phyloP scores from a whole-genome alignment of 768 basidiomycete species.

The Boletus rex-veris region DNA sequence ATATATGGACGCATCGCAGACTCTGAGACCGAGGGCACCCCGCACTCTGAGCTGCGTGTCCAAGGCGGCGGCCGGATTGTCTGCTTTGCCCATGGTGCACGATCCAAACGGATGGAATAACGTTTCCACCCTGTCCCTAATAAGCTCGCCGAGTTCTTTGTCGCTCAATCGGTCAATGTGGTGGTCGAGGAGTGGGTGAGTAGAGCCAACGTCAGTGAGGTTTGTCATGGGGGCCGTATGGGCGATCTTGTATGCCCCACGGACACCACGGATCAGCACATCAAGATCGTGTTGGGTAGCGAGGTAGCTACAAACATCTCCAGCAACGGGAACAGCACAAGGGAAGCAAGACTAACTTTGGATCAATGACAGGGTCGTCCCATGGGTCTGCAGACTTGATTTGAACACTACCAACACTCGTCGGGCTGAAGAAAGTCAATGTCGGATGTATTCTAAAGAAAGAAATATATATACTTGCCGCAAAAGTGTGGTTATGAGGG shows the following conservation, averaged over 20 bases:
- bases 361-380: slow-evolving; percentile 43
- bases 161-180: slow-evolving; percentile 32
- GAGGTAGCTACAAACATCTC: slow-evolving; percentile 37
- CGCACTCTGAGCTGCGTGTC: slow-evolving; percentile 42
- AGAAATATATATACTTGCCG: slow-evolving; percentile 15
- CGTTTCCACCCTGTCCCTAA: slow-evolving; percentile 37
- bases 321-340: background rate
- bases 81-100: slow-evolving; percentile 37
- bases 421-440: slow-evolving; percentile 34
- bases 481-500: slow-evolving; percentile 18
- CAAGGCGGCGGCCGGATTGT: slow-evolving; percentile 40
- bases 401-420: slow-evolving; percentile 39
- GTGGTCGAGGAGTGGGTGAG: slow-evolving; percentile 37
- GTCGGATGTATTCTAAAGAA: background rate
- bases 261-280: slow-evolving; percentile 39
- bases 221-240: slow-evolving; percentile 37
- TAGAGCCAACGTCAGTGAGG: slow-evolving; percentile 32
- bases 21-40: slow-evolving; percentile 39
- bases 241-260: slow-evolving; percentile 36
- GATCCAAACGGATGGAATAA: slow-evolving; percentile 45
- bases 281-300: slow-evolving; percentile 39
- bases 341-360: slow-evolving; percentile 30
- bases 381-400: slow-evolving; percentile 41
- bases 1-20: slow-evolving; percentile 46
- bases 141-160: slow-evolving; percentile 32